Base-by-base conservation (phyloP, 2,329 filamentous ascomycete species). In the Aspergillus bombycis region DNA sequence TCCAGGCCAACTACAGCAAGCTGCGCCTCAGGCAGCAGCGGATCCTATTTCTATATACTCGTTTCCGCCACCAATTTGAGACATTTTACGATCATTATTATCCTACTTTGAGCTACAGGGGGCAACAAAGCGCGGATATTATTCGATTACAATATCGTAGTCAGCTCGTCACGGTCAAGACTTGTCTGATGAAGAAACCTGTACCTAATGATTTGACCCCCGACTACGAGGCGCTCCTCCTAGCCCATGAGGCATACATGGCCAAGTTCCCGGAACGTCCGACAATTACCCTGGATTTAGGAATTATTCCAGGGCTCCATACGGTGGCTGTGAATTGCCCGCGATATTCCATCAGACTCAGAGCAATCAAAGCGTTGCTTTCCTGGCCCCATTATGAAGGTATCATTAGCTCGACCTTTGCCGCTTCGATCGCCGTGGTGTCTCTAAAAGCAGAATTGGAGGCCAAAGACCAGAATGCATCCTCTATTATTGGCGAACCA, bases 321-420 rank as follows among this genome's bases (percentile, higher is more conserved):
- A 34, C 32, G 21, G 45, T 61, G 8, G 28, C 53, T 9, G 11
- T 34, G 2, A 30, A 30, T 8, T 57, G 41, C 53, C 50, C 57
- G 4, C 38, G 48, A 9, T 32, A 28, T 14, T 8, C 5, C 10
- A 14, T 61, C 30, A 53, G 58, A 1, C 36, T 52, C 21, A 30
- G 32, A 28, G 62, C 62, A 16, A 54, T 61, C 30, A 19, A 45
- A n/a, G 32, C 54, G 8, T 19, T 63, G 2, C 23, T n/a, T 9
- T 21, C 45, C 21, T 63, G 62, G 62, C 62, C 62, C 7, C 52
- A 63, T 54, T 41, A 38, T 23, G 62, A 63, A 21, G 62, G 43
- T 4, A 11, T 16, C 14, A 11, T 23, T 1, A 53, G 30, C 7
- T 53, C 50, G 50, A 53, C 14, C 4, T 21, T 53, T 16, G 50